phyloP scores from a whole-genome alignment of 352 stramenopile genomes.

The Phytophthora boehmeriae region DNA sequence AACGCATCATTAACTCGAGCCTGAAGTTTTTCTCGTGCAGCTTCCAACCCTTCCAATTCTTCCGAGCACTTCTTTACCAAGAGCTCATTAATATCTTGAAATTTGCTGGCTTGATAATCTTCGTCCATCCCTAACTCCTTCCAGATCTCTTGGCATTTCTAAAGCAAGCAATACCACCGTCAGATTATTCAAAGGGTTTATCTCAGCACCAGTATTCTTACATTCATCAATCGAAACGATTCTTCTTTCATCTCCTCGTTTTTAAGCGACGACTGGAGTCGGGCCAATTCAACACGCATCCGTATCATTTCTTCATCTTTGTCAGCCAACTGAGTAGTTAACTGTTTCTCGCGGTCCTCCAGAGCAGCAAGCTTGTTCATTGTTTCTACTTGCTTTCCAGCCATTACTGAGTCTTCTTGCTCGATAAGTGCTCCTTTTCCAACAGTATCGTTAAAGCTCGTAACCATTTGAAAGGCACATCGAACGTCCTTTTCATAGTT shows the following conservation, averaged over 20 bases:
- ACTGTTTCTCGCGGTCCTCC: slow-evolving; percentile 25
- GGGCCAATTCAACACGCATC: slow-evolving; percentile 32
- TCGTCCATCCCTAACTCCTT: slow-evolving; percentile 57
- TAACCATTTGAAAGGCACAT: slow-evolving; percentile 44
- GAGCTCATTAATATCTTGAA: slow-evolving; percentile 66
- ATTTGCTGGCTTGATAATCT: slow-evolving; percentile 57
- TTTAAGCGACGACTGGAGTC: slow-evolving; percentile 44
- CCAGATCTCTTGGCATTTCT: slow-evolving; percentile 79
- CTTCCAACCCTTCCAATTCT: slow-evolving; percentile 62
- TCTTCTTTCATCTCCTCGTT: slow-evolving; percentile 63
- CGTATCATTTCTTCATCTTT: slow-evolving; percentile 32
- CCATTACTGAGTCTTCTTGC: slow-evolving; percentile 16
- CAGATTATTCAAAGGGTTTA: background rate
- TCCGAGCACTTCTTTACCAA: slow-evolving; percentile 65
- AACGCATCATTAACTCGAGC: slow-evolving; percentile 47
- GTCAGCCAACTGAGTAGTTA: slow-evolving; percentile 33
- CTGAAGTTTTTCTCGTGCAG: slow-evolving; percentile 52
- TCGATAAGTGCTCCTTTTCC: slow-evolving; percentile 3
- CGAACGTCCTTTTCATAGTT: slow-evolving; percentile 45
- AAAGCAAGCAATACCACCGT: slow-evolving; percentile 9
- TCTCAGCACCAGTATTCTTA: slow-evolving; percentile 37
- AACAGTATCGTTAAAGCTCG: slow-evolving; percentile 28
- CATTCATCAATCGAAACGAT: slow-evolving; percentile 60
- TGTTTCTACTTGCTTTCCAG: slow-evolving; percentile 22
- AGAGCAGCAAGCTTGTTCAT: slow-evolving; percentile 23